A percentile compares a stretch with the other conserved stretches of the same genome.
Conservation (phyloP, 305 asterid genomes). For the Fraxinus baroniana region DNA sequence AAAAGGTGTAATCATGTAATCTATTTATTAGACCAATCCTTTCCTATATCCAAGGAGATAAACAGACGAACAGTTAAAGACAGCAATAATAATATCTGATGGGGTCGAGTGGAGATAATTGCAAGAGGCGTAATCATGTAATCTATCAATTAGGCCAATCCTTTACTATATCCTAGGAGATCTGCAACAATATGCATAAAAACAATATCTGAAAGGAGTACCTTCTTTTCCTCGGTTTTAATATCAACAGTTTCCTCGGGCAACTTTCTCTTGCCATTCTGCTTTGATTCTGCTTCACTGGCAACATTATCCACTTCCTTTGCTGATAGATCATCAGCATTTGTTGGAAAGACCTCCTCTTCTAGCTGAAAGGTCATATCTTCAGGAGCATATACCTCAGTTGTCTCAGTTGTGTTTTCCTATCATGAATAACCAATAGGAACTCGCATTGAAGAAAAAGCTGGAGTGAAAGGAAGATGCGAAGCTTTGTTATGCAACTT, state of each 20-base stretch:
- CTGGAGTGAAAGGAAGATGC: constrained; percentile 15
- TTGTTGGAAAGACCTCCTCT: constrained; percentile 72
- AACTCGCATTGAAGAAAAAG: constrained; percentile 12
- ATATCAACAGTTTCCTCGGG: constrained; percentile 58
- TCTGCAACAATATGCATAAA: constrained; percentile 9
- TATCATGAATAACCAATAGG: constrained; percentile 27
- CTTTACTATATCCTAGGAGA: constrained; percentile 8
- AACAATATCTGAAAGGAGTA: constrained; percentile 21
- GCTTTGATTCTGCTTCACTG: constrained; percentile 39
- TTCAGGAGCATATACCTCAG: constrained; percentile 48
- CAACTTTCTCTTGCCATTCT: constrained; percentile 60
- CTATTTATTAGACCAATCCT: not conserved
- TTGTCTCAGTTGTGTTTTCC: constrained; percentile 48
- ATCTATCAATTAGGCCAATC: not conserved
- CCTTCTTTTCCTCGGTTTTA: constrained; percentile 70
- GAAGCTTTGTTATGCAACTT: constrained; percentile 20
- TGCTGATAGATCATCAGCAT: constrained; percentile 31
- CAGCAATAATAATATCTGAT: not conserved
- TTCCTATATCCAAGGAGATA: constrained; percentile 5
- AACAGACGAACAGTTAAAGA: not conserved
- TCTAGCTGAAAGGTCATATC: constrained; percentile 66
- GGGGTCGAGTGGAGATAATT: constrained; percentile 5
- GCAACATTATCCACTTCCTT: constrained; percentile 40
- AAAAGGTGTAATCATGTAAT: not conserved
- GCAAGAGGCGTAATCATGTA: not conserved